Evolutionary conservation across 2,329 filamentous ascomycete genomes (phyloP).

Genomic region (Pseudogymnoascus destructans): DNA sequence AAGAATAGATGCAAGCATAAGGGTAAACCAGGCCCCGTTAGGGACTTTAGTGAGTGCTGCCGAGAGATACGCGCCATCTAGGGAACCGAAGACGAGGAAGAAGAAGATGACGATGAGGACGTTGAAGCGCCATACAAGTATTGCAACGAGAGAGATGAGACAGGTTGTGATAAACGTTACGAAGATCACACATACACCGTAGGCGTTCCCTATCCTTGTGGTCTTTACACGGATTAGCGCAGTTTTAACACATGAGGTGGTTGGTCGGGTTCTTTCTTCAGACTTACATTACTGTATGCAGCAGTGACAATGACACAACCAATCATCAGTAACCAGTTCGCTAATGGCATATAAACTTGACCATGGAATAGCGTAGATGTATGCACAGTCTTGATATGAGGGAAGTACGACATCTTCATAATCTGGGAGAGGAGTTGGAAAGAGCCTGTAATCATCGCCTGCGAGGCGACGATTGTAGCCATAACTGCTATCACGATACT

Average conservation of each 20-base stretch:
- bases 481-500: constrained; percentile 55
- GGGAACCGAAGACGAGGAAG: constrained; percentile 49
- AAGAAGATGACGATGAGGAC: constrained; percentile 45
- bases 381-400: constrained; percentile 60
- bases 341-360: constrained; percentile 62
- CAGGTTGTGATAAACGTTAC: constrained; percentile 68
- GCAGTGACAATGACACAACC: constrained; percentile 62
- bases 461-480: constrained; percentile 62
- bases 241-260: background rate
- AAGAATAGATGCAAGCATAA: constrained; percentile 49
- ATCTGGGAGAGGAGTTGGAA: constrained; percentile 59
- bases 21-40: constrained; percentile 65
- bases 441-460: constrained; percentile 64
- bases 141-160: constrained; percentile 58
- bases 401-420: constrained; percentile 60
- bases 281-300: constrained; percentile 53
- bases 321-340: constrained; percentile 66
- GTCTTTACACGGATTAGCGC: constrained; percentile 31
- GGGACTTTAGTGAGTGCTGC: constrained; percentile 61
- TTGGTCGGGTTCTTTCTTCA: background rate
- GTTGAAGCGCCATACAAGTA: constrained; percentile 58
- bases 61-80: constrained; percentile 59
- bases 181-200: constrained; percentile 68
- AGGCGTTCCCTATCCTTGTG: constrained; percentile 57
- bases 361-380: constrained; percentile 58